Base-by-base conservation (phyloP, 1,284 basidiomycete species). In the Marasmius oreades region DNA sequence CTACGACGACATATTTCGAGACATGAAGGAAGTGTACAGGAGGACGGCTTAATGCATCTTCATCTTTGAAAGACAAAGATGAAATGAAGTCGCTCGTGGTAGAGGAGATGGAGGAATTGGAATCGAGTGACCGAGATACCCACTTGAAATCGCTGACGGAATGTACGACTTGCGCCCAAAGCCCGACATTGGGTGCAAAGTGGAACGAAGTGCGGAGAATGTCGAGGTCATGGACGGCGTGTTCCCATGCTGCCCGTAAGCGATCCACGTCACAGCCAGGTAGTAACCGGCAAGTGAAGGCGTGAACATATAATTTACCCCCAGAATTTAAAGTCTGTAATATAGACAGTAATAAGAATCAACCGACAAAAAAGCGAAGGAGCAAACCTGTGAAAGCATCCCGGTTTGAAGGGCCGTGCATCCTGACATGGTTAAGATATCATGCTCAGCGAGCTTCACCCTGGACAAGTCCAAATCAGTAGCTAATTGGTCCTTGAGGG, bases 161-260 rank as follows among this genome's bases (percentile, higher is more conserved):
- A 60, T 81, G 79, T 5, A 77, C 65, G 12, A 62, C 73, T 63
- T 79, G 78, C 20, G 67, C 68, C 79, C 79, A 81, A 18, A 63
- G 57, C 4, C 74, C 76, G 7, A 63, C 55, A 28, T 72, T 69
- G 6, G 66, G 55, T 14, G 72, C 61, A 59, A 78, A 79, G 59
- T 78, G 75, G 63, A 81, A 81, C 0, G 79, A 74, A 10, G 77
- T 78, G 16, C 79, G 72, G 52, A 80, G 67, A 36, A 77, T 77
- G 52, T 71, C 68, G 20, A 76, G 64, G 34, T 62, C 61, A 14
- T 63, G 51, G 28, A 74, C 61, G 3, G 71, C 67, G 43, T 57
- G 65, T 26, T 64, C 60, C 77, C 77, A 79, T 8, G 76, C 71
- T 7, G 60, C 58, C 26, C 65, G 66, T 18, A 81, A 63, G 8